These are phyloP conservation scores for Acacia confusa DNA, from an alignment of 306 rosid genomes.

Conservation along the genomic window DNA sequence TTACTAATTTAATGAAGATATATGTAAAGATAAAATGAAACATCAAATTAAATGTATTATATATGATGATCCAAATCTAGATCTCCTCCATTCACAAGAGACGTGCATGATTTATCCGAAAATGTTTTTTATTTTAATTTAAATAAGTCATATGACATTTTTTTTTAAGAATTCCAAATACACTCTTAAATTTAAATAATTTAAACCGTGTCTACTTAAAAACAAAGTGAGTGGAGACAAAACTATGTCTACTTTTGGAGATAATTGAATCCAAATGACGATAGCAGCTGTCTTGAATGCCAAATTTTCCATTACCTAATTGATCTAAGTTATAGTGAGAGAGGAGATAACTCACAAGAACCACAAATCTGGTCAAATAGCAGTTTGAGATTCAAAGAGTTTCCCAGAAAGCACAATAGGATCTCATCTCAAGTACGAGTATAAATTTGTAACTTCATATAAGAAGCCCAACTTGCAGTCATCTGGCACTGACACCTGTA, in stretches of 20 bases:
- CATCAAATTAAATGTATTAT: not conserved
- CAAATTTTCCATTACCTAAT: too few relatives aligned
- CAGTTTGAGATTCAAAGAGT: slow-evolving; percentile 10
- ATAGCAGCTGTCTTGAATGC: too few relatives aligned
- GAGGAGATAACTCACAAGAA: not conserved
- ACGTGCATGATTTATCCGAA: not conserved
- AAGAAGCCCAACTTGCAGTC: slow-evolving; percentile 23
- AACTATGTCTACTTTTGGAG: too few relatives aligned
- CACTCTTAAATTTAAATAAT: not conserved
- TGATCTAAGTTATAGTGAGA: too few relatives aligned
- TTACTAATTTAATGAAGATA: too few relatives aligned
- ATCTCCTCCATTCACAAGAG: not conserved
- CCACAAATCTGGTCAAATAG: not conserved
- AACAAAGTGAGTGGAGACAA: too few relatives aligned
- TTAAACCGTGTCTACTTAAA: not conserved
- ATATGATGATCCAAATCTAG: not conserved
- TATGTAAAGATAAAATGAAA: not conserved
- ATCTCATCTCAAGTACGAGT: not conserved
- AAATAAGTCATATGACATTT: too few relatives aligned
- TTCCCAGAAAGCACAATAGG: not conserved
- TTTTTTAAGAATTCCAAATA: too few relatives aligned
- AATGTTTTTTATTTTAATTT: too few relatives aligned
- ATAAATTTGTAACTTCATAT: slow-evolving; percentile 9
- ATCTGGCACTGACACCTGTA: slow-evolving; percentile 12
- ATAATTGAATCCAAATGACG: too few relatives aligned